A percentile compares a stretch with the other conserved stretches of the same genome.
These are phyloP conservation scores for Salix viminalis DNA, from an alignment of 345 rosid genomes.

Conservation along the genomic window DNA sequence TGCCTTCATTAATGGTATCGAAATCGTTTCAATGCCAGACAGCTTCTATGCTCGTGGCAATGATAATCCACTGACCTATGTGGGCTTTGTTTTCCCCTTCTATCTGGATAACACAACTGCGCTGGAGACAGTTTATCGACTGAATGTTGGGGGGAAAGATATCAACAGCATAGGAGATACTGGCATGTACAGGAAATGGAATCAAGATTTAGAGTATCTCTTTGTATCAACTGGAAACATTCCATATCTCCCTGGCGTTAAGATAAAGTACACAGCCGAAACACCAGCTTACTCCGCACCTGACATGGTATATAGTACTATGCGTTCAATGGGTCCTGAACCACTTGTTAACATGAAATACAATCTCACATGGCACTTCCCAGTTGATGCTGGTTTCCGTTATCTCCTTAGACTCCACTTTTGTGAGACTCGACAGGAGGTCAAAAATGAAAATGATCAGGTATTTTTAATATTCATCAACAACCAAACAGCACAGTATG, in stretches of 20 bases:
- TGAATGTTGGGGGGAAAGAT: not conserved
- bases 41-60: not conserved
- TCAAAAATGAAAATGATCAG: no score
- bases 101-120: not conserved
- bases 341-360: not conserved
- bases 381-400: not conserved
- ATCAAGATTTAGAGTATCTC: not conserved
- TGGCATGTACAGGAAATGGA: not conserved
- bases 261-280: not conserved
- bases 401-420: not conserved
- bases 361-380: not conserved
- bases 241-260: not conserved
- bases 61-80: not conserved
- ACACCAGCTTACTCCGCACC: not conserved
- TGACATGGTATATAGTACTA: not conserved
- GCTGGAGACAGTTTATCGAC: not conserved
- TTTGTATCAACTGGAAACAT: accelerated
- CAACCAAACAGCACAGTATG: not conserved
- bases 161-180: not conserved
- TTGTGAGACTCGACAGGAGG: not conserved
- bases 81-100: not conserved
- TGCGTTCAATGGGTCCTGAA: not conserved
- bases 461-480: not conserved
- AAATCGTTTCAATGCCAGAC: not conserved
- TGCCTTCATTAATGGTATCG: conserved; percentile 6